Conservation (phyloP, 192 early-diverging fungal species). For the Backusella psychrophila region DNA sequence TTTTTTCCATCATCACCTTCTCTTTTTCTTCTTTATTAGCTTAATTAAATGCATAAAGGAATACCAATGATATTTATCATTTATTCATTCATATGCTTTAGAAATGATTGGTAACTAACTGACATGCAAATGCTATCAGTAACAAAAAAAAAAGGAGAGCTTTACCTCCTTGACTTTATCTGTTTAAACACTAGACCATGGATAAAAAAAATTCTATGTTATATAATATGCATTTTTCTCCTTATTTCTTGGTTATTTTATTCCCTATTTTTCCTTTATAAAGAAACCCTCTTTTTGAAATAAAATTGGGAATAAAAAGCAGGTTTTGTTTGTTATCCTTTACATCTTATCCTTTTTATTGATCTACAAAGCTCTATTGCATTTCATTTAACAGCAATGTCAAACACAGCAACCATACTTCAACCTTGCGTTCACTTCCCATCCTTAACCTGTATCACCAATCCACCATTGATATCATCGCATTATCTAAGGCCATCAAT, state of each 20-base stretch:
- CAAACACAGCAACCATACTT: background rate
- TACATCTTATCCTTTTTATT: background rate
- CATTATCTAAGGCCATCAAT: background rate
- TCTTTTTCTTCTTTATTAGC: background rate
- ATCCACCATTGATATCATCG: background rate
- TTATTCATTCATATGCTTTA: background rate
- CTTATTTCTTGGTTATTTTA: background rate
- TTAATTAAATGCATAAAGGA: background rate
- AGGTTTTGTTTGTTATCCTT: background rate
- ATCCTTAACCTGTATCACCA: background rate
- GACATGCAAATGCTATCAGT: background rate
- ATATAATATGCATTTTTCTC: background rate
- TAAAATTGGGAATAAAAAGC: background rate
- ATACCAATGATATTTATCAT: background rate
- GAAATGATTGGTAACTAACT: background rate
- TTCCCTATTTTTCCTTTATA: background rate
- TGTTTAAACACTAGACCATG: background rate
- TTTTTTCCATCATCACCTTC: background rate
- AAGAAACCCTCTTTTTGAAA: background rate
- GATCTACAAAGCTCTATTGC: background rate
- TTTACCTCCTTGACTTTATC: background rate
- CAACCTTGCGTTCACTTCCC: background rate
- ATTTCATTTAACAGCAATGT: background rate
- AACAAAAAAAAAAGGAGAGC: background rate
- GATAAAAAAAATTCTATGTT: background rate